Percentiles rank a stretch among this genome's conserved stretches.
phyloP scores from a whole-genome alignment of 495 filamentous ascomycete species.

The Daldinia bambusicola region DNA sequence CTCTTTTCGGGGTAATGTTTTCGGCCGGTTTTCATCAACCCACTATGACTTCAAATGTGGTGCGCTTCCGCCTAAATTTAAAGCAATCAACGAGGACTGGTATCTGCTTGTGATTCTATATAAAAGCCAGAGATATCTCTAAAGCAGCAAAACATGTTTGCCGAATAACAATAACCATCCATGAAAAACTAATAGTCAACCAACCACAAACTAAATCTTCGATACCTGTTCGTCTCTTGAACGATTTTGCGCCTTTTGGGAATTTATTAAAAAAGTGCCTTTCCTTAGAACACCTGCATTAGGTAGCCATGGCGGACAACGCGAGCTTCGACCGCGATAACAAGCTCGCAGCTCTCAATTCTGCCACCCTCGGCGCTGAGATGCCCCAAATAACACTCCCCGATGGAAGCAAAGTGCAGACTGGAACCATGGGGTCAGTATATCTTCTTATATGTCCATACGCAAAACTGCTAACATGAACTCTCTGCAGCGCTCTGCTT shows the following conservation, averaged over 20 bases:
- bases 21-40: conserved; percentile 8
- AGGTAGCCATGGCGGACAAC: conserved; percentile 25
- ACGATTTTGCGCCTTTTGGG: too few species aligned
- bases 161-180: too few species aligned
- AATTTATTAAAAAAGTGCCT: not conserved
- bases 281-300: not conserved
- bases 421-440: conserved; percentile 43
- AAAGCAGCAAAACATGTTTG: too few species aligned
- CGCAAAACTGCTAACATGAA: not conserved
- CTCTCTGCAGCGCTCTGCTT: conserved; percentile 32
- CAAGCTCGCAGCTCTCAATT: conserved; percentile 39
- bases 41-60: conserved; percentile 3
- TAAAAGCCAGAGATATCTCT: not conserved
- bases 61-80: conserved; percentile 3
- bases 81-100: not conserved
- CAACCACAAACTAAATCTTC: too few species aligned
- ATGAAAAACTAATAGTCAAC: too few species aligned
- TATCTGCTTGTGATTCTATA: not conserved
- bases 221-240: too few species aligned
- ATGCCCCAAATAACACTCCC: conserved; percentile 44
- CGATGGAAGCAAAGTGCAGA: conserved; percentile 44
- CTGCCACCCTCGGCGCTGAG: conserved; percentile 30
- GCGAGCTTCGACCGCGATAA: conserved; percentile 1
- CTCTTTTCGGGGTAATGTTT: conserved; percentile 13
- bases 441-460: not conserved